Evolutionary conservation across 78 protist species (phyloP), one percentile per base, ranked within the genome.

Genomic region (Dictyostelium intermedium): DNA sequence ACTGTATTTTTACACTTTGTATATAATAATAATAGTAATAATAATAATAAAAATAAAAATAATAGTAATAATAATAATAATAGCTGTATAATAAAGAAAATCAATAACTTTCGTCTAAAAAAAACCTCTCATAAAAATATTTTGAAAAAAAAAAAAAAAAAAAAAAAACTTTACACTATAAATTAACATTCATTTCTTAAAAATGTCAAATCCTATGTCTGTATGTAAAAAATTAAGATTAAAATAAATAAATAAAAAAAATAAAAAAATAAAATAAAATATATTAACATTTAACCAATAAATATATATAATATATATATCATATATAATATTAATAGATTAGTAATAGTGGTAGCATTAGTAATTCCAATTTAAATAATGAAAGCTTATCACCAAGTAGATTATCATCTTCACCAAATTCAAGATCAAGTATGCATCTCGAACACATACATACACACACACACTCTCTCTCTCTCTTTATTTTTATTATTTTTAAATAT

Each of bases 201-300:
- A 23, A 77, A 77, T 77, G 82, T 77, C 82, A n/a, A 77, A 77
- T 3, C 82, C 82, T 41, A 34, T 77, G 11, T 77, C 82, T 41
- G 82, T 77, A 77, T 16, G 82, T 76, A 72, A 1, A 34, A 73
- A 73, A 23, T 37, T 14, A 10, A 2, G 0, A 9, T 1, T 23
- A 39, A 35, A 37, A 20, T 13, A 13, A 74, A 74, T 1, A 32
- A 37, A 73, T 35, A 35, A 73, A 73, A 73, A 30, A 18, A 27
- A 32, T 23, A 23, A 30, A 27, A 69, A 13, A 69, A 30, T 30
- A 69, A 69, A 69, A 27, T 30, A n/a, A n/a, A 34, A 25, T 1
- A 16, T 34, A 34, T 16, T 69, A 7, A 61, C 13, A 25, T 11
- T 11, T 72, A 34, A 3, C 2, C 11, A 72, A 72, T 34, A 5